Evolutionary conservation across 257 asterid genomes (phyloP).

Genomic region (Linaria vulgaris): DNA sequence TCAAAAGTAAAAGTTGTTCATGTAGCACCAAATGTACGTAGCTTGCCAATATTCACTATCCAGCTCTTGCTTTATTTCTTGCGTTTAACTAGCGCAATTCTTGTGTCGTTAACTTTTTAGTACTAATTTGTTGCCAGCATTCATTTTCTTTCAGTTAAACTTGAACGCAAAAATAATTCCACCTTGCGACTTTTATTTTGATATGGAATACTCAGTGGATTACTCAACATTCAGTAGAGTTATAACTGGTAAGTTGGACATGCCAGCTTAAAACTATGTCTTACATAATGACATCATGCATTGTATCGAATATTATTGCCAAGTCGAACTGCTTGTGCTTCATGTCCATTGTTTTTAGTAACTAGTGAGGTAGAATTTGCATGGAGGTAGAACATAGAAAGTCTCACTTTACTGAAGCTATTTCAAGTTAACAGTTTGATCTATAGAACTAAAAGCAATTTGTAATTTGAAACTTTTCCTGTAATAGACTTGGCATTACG

Average conservation of each 20-base stretch:
- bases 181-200: conserved; percentile 48
- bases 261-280: conserved; percentile 19
- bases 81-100: neutral
- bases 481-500: neutral
- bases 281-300: neutral
- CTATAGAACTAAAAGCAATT: neutral
- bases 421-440: no score
- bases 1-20: conserved; percentile 52
- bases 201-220: conserved; percentile 48
- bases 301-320: conserved; percentile 7
- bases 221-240: conserved; percentile 46
- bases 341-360: conserved; percentile 4
- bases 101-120: neutral
- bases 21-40: conserved; percentile 40
- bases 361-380: neutral
- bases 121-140: conserved; percentile 22
- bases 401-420: neutral
- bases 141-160: conserved; percentile 33
- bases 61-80: conserved; percentile 7
- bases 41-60: conserved; percentile 2
- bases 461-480: no score
- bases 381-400: neutral
- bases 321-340: neutral
- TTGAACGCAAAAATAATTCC: conserved; percentile 33
- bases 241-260: conserved; percentile 31